Base-by-base conservation (phyloP, 2,329 filamentous ascomycete genomes). In the Penicillium fuscoglaucum region DNA sequence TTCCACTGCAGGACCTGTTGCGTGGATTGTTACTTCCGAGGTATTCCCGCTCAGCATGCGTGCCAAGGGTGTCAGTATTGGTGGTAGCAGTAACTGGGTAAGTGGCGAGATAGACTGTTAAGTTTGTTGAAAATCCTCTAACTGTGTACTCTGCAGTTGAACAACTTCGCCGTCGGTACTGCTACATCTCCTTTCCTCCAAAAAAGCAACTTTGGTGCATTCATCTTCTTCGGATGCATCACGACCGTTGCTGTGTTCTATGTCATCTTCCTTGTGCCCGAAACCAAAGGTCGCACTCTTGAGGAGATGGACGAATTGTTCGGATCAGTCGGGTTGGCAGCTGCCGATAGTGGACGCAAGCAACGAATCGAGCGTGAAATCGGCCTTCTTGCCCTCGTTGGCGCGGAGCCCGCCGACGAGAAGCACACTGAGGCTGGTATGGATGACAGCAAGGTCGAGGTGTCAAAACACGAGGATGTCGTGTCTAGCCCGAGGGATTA, bases 21-120 rank as follows among this genome's bases (percentile, higher is more conserved):
- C 86, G 0, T 92, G 89, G 89, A 89, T 90, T 61, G 81, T 92
- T 48, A 82, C 90, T 1, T 84, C 87, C 1, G 89, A 91, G 73
- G 85, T 91, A 47, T 92, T 87, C 84, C 89, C 89, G 0, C 75
- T 91, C 4, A 86, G 83, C 59, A 86, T 86, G 31, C 82, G 88
- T 1, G 84, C 89, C 1, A 90, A 90, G 60, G 74, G 74, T 7
- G 68, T 71, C 15, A 67, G 64, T 61, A 61, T 75, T 5, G 68
- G 69, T 19, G 74, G 70, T 7, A 68, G 68, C 28, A 67, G 64
- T 19, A 75, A 76, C 59, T 76, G 75, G 74, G 65, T 74, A 55
- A 43, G 62, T 60, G 6, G 24, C 33, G n/a, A 24, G 9, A n/a
- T 35, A 6, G 28, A 44, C 35, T 46, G 19, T 45, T 17, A 4